Base-by-base conservation (phyloP, 2,329 filamentous ascomycete genomes). In the Monosporascus cannonballus region DNA sequence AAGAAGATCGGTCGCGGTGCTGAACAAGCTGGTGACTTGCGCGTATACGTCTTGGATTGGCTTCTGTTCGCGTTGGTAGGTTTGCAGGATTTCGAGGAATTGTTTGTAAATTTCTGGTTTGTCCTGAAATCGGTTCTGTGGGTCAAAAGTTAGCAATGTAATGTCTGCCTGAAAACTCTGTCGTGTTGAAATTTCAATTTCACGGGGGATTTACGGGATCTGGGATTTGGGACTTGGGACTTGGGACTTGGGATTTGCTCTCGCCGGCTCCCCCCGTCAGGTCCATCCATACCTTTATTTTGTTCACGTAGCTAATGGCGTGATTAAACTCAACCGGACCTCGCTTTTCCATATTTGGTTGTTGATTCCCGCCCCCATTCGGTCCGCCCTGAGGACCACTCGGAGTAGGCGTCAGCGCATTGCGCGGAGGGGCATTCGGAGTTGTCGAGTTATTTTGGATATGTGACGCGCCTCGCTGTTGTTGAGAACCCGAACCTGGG, bases 51-150 rank as follows among this genome's bases (percentile, higher is more conserved):
- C 94, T 69, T 96, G 92, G 38, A 99, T 99, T 0, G 94, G 95
- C 67, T 97, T 97, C 50, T 94, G 96, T 69, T 99, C 94, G 53
- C 94, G 84, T 71, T 99, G 94, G 64, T 99, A 99, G 2, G 94
- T 99, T 71, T 99, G 94, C 46, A 99, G 76, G 48, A 99, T 99
- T 69, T 99, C 94, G 30, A 99, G 80, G 67, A 99, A 99, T 67
- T 99, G 93, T 71, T 99, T 99, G 76, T 99, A 99, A 57, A 99
- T 97, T 69, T 99, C 94, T 6, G 94, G 94, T 59, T 96, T 92
- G 64, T 92, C 87, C 63, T 96, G 87, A 72, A 97, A 99, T 45
- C 94, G 93, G 68, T 97, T 99, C 90, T 96, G 65, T 52, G 54
- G 30, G 56, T 53, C 47, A 47, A 47, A 49, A 52, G 51, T 48